Evolutionary conservation across 1,139 yeast species (phyloP), one percentile per base, ranked within the genome.

Genomic region (Arxiozyma heterogenica): DNA sequence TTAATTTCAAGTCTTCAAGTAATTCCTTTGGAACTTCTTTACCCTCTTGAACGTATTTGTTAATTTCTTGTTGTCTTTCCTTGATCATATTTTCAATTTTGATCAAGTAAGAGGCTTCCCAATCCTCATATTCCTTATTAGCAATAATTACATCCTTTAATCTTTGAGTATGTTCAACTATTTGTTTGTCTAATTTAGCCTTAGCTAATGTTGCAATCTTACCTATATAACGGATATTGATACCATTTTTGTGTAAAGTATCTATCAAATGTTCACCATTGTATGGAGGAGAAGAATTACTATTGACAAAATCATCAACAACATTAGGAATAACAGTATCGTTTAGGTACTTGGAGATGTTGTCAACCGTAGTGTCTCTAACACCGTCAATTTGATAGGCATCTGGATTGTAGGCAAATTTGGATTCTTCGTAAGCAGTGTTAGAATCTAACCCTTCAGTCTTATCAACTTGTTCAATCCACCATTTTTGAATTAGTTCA

Each of bases 401-500:
- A 72, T 93, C 97, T 4, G 96, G 91, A 67, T 90, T 86, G 67
- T 90, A 76, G 4, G 81, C 71, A 59, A 80, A 80, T 57, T 75
- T 72, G 53, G 80, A 77, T 46, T 82, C 75, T 50, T 86, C 84
- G 58, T 84, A 75, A 3, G 78, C 85, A 41, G 74, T 73, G 54
- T 75, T 78, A 18, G 75, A 71, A 50, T 58, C 58, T 12, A 59
- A 44, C 23, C 60, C 63, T 34, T 80, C 77, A 25, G 75, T 52
- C 8, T 17, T 78, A 22, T 86, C 81, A 11, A 84, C 78, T 64
- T 84, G 81, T 60, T 81, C 72, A 65, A 80, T 80, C 86, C 95
- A 89, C 96, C 96, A 91, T 64, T 84, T 88, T 62, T 84, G 91
- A 52, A 93, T 82, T 15, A 96, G 93, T 72, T 93, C 98, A 58